Conservation (phyloP, 305 asterid genomes). For the Fraxinus sp. region DNA sequence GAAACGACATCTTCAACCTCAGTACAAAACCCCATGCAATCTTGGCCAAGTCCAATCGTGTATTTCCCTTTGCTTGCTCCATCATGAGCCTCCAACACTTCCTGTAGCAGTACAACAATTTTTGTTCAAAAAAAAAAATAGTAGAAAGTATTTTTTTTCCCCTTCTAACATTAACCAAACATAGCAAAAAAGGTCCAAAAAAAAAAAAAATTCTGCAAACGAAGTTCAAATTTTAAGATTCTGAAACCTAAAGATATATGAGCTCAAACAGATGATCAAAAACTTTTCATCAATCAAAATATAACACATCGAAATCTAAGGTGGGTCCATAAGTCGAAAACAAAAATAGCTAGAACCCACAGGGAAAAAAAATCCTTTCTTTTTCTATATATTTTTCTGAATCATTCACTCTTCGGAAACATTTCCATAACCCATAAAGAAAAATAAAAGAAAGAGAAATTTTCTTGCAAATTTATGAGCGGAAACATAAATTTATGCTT, state of each 20-base stretch:
- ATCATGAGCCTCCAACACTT: constrained; percentile 89
- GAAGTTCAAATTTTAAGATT: constrained; percentile 21
- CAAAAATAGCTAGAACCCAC: not conserved
- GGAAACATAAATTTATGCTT: not conserved
- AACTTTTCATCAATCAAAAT: not conserved
- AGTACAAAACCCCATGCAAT: constrained; percentile 93
- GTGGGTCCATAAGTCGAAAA: constrained; percentile 26
- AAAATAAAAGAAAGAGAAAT: not conserved
- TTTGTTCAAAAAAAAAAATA: not conserved
- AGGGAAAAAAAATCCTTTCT: not conserved
- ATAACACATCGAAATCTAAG: constrained; percentile 19
- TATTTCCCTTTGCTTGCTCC: constrained; percentile 99
- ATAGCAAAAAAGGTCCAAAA: not conserved
- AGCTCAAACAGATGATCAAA: constrained; percentile 2
- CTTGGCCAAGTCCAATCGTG: constrained; percentile 99
- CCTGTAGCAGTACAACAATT: constrained; percentile 45
- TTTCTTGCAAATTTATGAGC: not conserved
- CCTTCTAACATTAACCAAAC: constrained; percentile 12
- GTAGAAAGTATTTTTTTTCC: not conserved
- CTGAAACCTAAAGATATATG: constrained; percentile 4
- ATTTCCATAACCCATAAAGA: constrained; percentile 14
- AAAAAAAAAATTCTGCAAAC: not conserved
- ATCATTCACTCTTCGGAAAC: constrained; percentile 2
- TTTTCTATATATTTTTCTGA: not conserved
- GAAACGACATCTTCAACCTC: constrained; percentile 99